These are phyloP conservation scores for Sporothrix pallida DNA, from an alignment of 2,329 filamentous ascomycete genomes.

Conservation along the genomic window DNA sequence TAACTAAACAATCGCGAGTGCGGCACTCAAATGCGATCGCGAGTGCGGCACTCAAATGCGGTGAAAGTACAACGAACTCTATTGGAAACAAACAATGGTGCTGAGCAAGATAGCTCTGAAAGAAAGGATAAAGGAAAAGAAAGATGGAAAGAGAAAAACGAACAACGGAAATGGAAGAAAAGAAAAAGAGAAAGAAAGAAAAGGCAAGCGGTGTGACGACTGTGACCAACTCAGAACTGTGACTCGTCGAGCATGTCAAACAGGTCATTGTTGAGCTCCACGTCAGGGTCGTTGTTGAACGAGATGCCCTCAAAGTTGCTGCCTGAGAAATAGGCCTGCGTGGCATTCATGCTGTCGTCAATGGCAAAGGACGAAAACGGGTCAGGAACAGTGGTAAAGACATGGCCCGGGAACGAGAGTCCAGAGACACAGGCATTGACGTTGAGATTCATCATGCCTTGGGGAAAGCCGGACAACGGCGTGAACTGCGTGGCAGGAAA, in stretches of 20 bases:
- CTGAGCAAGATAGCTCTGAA: no score
- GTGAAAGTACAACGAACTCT: no score
- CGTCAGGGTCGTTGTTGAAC: slow-evolving; percentile 12
- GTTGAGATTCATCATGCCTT: not conserved
- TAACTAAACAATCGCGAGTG: no score
- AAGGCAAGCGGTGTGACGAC: not conserved
- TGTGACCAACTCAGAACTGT: not conserved
- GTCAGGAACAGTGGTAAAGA: no score
- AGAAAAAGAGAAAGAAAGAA: not conserved
- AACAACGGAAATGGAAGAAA: not conserved
- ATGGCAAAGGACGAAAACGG: no score
- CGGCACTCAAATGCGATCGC: no score
- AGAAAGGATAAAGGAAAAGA: not conserved
- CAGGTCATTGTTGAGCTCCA: slow-evolving; percentile 25
- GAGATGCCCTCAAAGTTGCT: not conserved
- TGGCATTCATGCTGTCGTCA: not conserved
- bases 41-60: no score
- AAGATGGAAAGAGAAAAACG: not conserved
- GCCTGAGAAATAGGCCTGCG: no score
- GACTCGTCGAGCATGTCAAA: slow-evolving; percentile 15
- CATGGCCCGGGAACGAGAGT: not conserved
- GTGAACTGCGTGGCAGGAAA: no score
- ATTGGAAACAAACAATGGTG: no score
- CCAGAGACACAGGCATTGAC: not conserved
- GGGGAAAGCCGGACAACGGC: no score